These are phyloP conservation scores for Oenanthe sinensis DNA, from an alignment of 129 eudicot genomes.

Conservation along the genomic window DNA sequence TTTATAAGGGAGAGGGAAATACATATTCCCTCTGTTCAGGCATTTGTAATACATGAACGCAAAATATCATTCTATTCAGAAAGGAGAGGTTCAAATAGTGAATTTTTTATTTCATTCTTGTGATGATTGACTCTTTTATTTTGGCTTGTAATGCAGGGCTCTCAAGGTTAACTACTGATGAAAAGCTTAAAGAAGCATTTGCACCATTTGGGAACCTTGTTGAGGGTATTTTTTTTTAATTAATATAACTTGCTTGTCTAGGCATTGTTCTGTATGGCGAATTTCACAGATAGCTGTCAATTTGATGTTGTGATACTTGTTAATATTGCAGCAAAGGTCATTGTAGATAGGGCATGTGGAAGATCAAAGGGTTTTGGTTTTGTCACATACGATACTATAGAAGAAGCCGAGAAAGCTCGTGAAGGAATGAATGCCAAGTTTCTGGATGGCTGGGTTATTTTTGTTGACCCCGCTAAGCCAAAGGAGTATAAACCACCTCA, in stretches of 20 bases:
- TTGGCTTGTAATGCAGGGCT: conserved; percentile 49
- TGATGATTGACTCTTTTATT: neutral
- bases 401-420: conserved; percentile 89
- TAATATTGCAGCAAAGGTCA: conserved; percentile 61
- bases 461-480: conserved; percentile 92
- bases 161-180: conserved; percentile 73
- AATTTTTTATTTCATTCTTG: neutral
- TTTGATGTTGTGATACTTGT: neutral
- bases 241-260: neutral
- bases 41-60: neutral
- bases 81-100: neutral
- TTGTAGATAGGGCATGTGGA: conserved; percentile 64
- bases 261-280: neutral
- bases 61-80: neutral
- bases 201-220: conserved; percentile 67
- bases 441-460: conserved; percentile 96
- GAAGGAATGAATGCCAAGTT: conserved; percentile 86
- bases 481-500: conserved; percentile 54
- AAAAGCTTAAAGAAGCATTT: conserved; percentile 73
- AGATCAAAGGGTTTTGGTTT: conserved; percentile 93
- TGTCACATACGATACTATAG: conserved; percentile 68
- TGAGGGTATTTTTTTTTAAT: conserved; percentile 39
- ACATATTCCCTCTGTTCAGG: neutral
- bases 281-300: neutral
- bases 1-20: too few relatives aligned